Evolutionary conservation across 1,284 basidiomycete genomes (phyloP), one percentile per base, ranked within the genome.

Genomic region (Cryptococcus sp.): DNA sequence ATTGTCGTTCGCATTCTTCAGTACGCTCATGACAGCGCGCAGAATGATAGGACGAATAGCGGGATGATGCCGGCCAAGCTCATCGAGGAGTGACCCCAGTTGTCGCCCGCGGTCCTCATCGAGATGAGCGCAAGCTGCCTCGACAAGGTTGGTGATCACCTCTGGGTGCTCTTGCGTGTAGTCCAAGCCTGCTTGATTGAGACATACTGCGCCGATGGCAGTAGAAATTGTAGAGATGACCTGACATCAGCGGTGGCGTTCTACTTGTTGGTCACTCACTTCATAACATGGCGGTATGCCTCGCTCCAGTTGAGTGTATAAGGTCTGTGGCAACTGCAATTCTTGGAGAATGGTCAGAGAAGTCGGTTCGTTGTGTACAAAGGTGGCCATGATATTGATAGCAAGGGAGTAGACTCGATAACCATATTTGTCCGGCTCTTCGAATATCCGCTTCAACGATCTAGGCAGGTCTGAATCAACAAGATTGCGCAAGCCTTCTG

Each of bases 341-440:
- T 99, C 96, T 78, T 99, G 96, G 41, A 99, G 88, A 52, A 94
- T 89, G 1, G 86, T 81, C 56, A 99, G 82, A 15, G 92, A 96
- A 0, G 95, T 98, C 11, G 96, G 96, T 79, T 99, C 96, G 70
- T 98, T 99, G 82, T 99, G 95, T 17, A 99, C 88, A 76, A 99
- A 98, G 0, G 93, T 94, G 5, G 95, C 88, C 88, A 97, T 93
- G 74, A 97, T 91, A 78, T 95, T 95, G 82, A 97, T 92, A 1
- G 92, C 88, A 45, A 92, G 82, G 1, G 91, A 88, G 52, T 95
- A 85, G 54, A 96, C 86, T 67, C 87, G 89, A 0, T 91, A 85
- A 3, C 96, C 96, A 78, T 97, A 98, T 22, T 90, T 82, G 30
- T 82, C 82, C 27, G 90, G 84, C 69, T 93, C 83, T 68, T 90